These are phyloP conservation scores for Leccinum broughii DNA, from an alignment of 768 basidiomycete species.

Conservation along the genomic window DNA sequence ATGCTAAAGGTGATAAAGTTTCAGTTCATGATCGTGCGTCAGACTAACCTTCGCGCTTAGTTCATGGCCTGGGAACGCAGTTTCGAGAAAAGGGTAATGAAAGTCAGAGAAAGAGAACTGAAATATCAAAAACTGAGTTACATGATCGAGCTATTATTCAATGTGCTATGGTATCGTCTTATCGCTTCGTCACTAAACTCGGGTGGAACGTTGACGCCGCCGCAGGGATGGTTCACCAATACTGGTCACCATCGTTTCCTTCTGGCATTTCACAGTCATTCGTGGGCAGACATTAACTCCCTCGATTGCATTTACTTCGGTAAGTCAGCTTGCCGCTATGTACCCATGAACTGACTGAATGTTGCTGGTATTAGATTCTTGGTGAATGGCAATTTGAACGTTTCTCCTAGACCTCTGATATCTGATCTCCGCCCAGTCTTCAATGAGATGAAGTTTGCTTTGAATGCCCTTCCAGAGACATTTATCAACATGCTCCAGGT, in stretches of 20 bases:
- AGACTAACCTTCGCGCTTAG: constrained; percentile 34
- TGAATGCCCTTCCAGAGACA: constrained; percentile 87
- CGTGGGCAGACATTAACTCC: constrained; percentile 72
- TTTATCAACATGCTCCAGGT: constrained; percentile 89
- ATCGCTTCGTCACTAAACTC: neutral
- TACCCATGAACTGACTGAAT: neutral
- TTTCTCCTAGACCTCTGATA: neutral
- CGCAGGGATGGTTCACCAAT: constrained; percentile 50
- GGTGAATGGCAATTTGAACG: constrained; percentile 28
- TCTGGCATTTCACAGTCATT: constrained; percentile 75
- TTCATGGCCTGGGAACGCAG: constrained; percentile 97
- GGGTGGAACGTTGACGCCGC: neutral
- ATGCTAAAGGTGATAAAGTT: constrained; percentile 68
- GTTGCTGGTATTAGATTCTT: constrained; percentile 36
- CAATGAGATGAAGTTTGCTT: constrained; percentile 82
- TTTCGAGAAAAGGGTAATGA: constrained; percentile 74
- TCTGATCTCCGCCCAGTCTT: constrained; percentile 54
- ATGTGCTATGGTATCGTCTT: constrained; percentile 49
- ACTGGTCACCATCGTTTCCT: constrained; percentile 58
- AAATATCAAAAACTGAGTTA: constrained; percentile 87
- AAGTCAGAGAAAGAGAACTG: constrained; percentile 77
- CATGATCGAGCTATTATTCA: constrained; percentile 72
- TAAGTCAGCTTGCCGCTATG: constrained; percentile 29
- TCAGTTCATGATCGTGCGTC: neutral
- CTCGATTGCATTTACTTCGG: constrained; percentile 79